These are phyloP conservation scores for Globisporangium okanoganense DNA, from an alignment of 352 stramenopile genomes.

Conservation along the genomic window DNA sequence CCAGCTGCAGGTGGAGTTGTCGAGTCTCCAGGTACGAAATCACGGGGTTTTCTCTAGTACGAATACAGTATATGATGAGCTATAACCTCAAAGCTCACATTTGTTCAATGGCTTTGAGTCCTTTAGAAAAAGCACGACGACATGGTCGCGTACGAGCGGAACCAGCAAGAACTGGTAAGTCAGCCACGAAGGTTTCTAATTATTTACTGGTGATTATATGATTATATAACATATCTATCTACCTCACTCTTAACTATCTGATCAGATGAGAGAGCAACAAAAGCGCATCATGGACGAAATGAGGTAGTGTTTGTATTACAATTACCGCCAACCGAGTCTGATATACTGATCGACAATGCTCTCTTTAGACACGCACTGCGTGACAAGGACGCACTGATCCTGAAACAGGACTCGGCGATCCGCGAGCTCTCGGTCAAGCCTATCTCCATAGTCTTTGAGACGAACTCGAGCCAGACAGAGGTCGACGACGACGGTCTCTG, in stretches of 20 bases:
- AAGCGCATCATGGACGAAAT: constrained; percentile 55
- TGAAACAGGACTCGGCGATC: constrained; percentile 38
- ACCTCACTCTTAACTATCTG: too few relatives aligned
- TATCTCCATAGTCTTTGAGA: constrained; percentile 13
- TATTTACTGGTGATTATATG: too few relatives aligned
- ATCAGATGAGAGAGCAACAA: constrained; percentile 44
- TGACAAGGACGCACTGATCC: constrained; percentile 51
- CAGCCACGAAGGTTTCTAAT: too few relatives aligned
- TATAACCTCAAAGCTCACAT: too few relatives aligned
- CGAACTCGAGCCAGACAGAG: constrained; percentile 42
- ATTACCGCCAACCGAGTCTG: neutral
- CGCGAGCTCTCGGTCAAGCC: constrained; percentile 37
- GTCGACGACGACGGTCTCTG: constrained; percentile 74
- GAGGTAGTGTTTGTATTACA: constrained; percentile 20
- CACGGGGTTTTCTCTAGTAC: too few relatives aligned
- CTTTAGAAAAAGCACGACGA: constrained; percentile 43
- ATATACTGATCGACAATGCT: neutral
- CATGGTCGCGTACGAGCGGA: constrained; percentile 36
- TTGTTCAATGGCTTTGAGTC: neutral
- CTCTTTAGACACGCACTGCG: constrained; percentile 27
- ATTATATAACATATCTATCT: too few relatives aligned
- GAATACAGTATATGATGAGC: too few relatives aligned
- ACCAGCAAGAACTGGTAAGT: constrained; percentile 38
- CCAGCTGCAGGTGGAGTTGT: constrained; percentile 28
- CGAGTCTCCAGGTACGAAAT: constrained; percentile 29